These are phyloP conservation scores for Vicia villosa DNA, from an alignment of 306 rosid species.

Conservation along the genomic window DNA sequence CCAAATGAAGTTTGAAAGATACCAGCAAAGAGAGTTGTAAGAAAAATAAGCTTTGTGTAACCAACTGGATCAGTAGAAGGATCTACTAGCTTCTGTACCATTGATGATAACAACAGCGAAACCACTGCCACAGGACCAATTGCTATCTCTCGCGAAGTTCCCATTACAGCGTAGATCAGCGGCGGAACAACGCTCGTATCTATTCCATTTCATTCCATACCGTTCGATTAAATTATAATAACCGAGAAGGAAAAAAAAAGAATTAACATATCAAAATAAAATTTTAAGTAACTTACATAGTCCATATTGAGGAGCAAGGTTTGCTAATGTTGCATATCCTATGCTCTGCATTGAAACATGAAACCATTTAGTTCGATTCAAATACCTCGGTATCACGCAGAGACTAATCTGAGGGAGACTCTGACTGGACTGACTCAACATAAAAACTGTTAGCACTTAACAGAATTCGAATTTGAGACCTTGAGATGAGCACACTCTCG, in stretches of 20 bases:
- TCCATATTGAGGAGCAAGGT: slow-evolving; percentile 84
- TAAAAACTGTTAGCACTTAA: too few relatives aligned
- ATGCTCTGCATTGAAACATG: slow-evolving; percentile 63
- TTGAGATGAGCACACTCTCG: too few relatives aligned
- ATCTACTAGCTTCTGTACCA: slow-evolving; percentile 62
- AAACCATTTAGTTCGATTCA: not conserved
- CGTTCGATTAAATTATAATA: not conserved
- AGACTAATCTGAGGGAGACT: rapidly evolving
- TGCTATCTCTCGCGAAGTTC: slow-evolving; percentile 81
- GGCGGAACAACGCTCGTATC: slow-evolving; percentile 96
- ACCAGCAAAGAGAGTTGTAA: slow-evolving; percentile 79
- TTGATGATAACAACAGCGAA: slow-evolving; percentile 71
- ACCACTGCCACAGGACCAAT: slow-evolving; percentile 93
- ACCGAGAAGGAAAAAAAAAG: not conserved
- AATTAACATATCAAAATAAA: not conserved
- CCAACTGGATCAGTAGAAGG: slow-evolving; percentile 62
- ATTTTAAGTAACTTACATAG: slow-evolving; percentile 62
- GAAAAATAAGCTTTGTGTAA: slow-evolving; percentile 67
- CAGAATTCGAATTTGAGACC: too few relatives aligned
- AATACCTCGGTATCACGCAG: too few relatives aligned
- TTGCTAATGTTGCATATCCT: slow-evolving; percentile 88
- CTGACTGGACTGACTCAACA: too few relatives aligned
- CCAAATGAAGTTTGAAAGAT: slow-evolving; percentile 80
- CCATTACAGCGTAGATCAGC: slow-evolving; percentile 84
- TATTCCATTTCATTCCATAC: slow-evolving; percentile 29